These are phyloP conservation scores for Macaranga tanarius DNA, from an alignment of 441 rosid species.

Conservation along the genomic window DNA sequence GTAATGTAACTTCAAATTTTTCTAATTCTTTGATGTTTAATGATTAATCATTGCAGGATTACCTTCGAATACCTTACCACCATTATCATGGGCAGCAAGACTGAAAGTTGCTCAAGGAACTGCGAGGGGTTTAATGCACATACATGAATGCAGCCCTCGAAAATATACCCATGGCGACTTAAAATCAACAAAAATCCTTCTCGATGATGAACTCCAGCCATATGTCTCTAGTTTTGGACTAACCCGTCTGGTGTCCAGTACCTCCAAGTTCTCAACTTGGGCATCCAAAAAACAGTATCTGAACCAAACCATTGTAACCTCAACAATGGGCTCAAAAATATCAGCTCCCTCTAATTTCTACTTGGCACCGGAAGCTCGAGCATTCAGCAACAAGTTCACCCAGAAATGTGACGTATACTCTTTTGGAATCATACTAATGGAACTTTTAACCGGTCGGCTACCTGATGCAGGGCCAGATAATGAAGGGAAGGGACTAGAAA, in stretches of 20 bases:
- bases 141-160: conserved; percentile 70
- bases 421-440: conserved; percentile 71
- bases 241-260: conserved; percentile 44
- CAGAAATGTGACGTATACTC: conserved; percentile 87
- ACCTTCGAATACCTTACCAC: conserved; percentile 39
- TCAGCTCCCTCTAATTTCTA: conserved; percentile 46
- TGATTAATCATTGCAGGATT: conserved; percentile 41
- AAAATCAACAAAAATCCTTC: conserved; percentile 77
- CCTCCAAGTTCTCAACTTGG: conserved; percentile 39
- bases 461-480: conserved; percentile 58
- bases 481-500: conserved; percentile 60
- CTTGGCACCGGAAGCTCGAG: conserved; percentile 79
- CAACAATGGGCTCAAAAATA: conserved; percentile 43
- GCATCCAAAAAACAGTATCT: conserved; percentile 43
- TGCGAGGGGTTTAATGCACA: conserved; percentile 74
- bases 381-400: conserved; percentile 51
- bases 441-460: conserved; percentile 62
- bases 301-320: conserved; percentile 40
- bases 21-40: not conserved
- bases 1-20: not conserved
- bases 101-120: conserved; percentile 77
- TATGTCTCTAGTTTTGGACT: conserved; percentile 76
- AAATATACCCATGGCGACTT: conserved; percentile 73
- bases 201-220: conserved; percentile 74
- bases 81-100: conserved; percentile 71